Evolutionary conservation across 345 rosid genomes (phyloP), one percentile per base, ranked within the genome.

Genomic region (Dipteronia dyeriana): DNA sequence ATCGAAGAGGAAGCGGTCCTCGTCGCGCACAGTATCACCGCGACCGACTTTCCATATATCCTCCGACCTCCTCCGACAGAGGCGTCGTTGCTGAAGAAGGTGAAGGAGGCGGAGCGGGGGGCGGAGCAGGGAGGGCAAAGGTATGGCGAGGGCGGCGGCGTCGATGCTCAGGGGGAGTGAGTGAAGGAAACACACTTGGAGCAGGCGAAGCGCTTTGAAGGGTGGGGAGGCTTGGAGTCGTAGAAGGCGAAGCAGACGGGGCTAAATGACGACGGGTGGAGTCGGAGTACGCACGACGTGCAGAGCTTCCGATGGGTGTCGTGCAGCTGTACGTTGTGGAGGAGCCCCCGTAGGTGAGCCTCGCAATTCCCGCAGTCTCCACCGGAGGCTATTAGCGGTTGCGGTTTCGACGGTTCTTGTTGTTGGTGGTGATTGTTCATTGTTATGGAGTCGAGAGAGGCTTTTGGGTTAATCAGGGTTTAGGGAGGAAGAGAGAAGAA

Each of bases 231-330:
- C 29, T 78, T 71, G 6, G 90, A 76, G 71, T 82, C 90, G 82
- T 90, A 90, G 78, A 89, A 86, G 45, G 82, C 47, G 84, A 91
- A 86, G 85, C 98, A 94, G 6, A 25, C 3, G 0, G 97, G 96
- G 78, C 98, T 92, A 86, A 92, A 94, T 38, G 87, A 85, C 49
- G 79, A 22, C 0, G 89, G 92, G 56, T 91, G 91, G 79, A 82
- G 84, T 16, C 79, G 87, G 75, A 94, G 98, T 75, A 92, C 89
- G 80, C 97, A 92, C 70, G 88, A 82, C 45, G 97, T 92, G 87
- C 97, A 94, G 82, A 87, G 90, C 3, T 80, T 87, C 10, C 93
- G 90, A 73, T 79, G 75, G 65, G 39, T 57, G 69, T 87, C 86
- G 11, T 86, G 90, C 78, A 82, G 82, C 2, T 87, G 88, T 9